These are phyloP conservation scores for Ceratobasidium sp. DNA, from an alignment of 1,284 basidiomycete genomes.

Conservation along the genomic window DNA sequence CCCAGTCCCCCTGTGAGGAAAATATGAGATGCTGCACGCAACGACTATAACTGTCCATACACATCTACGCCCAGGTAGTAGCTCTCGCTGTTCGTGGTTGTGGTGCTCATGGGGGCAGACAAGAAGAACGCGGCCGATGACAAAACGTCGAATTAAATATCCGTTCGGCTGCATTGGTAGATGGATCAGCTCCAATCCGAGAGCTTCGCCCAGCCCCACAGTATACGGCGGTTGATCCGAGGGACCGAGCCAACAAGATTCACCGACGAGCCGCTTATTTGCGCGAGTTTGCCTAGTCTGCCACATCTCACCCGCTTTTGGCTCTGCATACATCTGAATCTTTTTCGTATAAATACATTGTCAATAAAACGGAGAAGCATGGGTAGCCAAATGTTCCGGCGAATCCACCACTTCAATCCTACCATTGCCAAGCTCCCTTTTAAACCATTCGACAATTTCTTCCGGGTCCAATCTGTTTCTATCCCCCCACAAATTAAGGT, in stretches of 20 bases:
- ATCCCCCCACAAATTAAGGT: background rate
- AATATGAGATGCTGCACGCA: background rate
- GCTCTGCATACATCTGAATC: background rate
- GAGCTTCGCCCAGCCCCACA: background rate
- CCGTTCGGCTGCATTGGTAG: slow-evolving; percentile 1
- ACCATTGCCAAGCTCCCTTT: background rate
- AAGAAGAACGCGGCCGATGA: background rate
- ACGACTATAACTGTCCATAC: slow-evolving; percentile 54
- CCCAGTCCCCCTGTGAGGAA: slow-evolving; percentile 77
- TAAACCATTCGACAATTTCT: background rate
- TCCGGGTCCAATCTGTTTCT: background rate
- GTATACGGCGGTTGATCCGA: slow-evolving; percentile 9
- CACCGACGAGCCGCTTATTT: background rate
- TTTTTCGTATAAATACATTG: background rate
- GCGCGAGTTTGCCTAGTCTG: background rate
- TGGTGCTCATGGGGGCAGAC: slow-evolving; percentile 8
- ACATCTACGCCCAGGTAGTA: slow-evolving; percentile 71
- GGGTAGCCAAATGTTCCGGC: background rate
- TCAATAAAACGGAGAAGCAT: background rate
- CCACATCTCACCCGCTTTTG: no score
- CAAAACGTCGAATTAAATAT: background rate
- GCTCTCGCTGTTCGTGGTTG: slow-evolving; percentile 24
- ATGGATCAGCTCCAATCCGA: slow-evolving; percentile 15
- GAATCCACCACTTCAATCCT: background rate
- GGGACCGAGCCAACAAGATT: background rate